Evolutionary conservation across 495 filamentous ascomycete genomes (phyloP).

Genomic region (Lepraria neglecta): DNA sequence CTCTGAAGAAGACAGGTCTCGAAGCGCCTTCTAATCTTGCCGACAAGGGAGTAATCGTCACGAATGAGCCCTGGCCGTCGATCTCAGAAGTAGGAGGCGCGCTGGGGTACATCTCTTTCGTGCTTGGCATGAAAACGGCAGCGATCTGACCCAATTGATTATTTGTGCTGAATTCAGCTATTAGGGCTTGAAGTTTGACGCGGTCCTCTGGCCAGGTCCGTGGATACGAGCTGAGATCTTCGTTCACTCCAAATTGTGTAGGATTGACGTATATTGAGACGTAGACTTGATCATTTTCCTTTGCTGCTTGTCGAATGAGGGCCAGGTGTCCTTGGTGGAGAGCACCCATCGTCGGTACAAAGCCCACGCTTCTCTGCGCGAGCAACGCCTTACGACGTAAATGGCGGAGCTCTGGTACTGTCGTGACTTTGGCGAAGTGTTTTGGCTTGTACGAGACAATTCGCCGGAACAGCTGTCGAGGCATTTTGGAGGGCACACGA

Average conservation of each 20-base stretch:
- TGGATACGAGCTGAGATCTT: conserved; percentile 83
- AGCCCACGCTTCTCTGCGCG: conserved; percentile 52
- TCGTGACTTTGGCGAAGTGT: conserved; percentile 46
- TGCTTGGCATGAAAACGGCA: conserved; percentile 79
- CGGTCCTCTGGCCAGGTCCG: conserved; percentile 81
- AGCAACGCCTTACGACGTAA: conserved; percentile 63
- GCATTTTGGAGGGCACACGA: conserved; percentile 5
- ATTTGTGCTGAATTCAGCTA: conserved; percentile 60
- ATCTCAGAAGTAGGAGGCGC: conserved; percentile 76
- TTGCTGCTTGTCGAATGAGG: conserved; percentile 76
- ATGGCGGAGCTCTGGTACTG: conserved; percentile 62
- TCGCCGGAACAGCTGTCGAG: not conserved
- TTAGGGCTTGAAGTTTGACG: conserved; percentile 56
- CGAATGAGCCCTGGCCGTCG: conserved; percentile 75
- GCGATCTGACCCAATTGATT: conserved; percentile 56
- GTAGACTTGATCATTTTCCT: conserved; percentile 76
- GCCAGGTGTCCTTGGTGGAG: conserved; percentile 87
- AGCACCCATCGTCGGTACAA: conserved; percentile 96
- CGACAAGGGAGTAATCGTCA: conserved; percentile 81
- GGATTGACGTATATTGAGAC: conserved; percentile 94
- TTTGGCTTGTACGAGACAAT: not conserved
- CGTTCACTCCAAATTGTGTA: conserved; percentile 86
- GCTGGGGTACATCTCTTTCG: conserved; percentile 77
- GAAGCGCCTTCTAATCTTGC: conserved; percentile 75
- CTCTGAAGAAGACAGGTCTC: conserved; percentile 92